Evolutionary conservation across 2,329 filamentous ascomycete genomes (phyloP), one percentile per base, ranked within the genome.

Genomic region (Colletotrichum caudatum): DNA sequence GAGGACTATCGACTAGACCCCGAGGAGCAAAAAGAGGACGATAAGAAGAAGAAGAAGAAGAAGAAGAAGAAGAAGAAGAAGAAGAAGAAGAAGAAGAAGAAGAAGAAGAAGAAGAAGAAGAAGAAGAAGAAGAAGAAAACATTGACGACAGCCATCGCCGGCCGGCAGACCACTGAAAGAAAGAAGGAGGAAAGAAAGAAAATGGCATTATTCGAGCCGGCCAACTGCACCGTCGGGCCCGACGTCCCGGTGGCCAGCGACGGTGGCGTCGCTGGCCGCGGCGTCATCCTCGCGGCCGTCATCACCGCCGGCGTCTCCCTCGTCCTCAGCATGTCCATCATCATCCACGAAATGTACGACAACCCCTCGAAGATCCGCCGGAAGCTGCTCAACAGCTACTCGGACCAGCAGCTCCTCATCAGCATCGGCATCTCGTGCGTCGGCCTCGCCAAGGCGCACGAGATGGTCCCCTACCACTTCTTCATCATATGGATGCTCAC

Each of bases 401-500:
- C 87, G 23, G 90, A 93, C 79, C 90, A 92, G 77, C 90, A 92
- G 79, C 89, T 92, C 78, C 82, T 92, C 66, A 90, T 89, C 23
- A 90, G 91, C 51, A 92, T 92, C 77, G 90, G 88, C n/a, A 88
- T 93, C 68, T 90, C 92, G 78, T 84, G 83, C 68, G 84, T 92
- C 33, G 91, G 88, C 0, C 84, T 93, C 1, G 87, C 87, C 5
- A 89, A 90, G 76, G 86, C 88, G 77, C 80, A 85, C 57, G 82
- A 82, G 6, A 86, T 92, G 78, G 85, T 90, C 0, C 86, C 89
- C 0, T 93, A 93, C 77, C 90, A 93, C 80, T 92, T 92, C 82
- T 92, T 92, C 81, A 85, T 92, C 66, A 87, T 92, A 74, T 92
- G 90, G 90, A 90, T 92, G 82, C 81, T 92, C 2, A 89, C 88